A percentile compares a stretch with the other conserved stretches of the same genome.
phyloP scores from a whole-genome alignment of 2,329 filamentous ascomycete genomes.

The Botrytis paeoniae region DNA sequence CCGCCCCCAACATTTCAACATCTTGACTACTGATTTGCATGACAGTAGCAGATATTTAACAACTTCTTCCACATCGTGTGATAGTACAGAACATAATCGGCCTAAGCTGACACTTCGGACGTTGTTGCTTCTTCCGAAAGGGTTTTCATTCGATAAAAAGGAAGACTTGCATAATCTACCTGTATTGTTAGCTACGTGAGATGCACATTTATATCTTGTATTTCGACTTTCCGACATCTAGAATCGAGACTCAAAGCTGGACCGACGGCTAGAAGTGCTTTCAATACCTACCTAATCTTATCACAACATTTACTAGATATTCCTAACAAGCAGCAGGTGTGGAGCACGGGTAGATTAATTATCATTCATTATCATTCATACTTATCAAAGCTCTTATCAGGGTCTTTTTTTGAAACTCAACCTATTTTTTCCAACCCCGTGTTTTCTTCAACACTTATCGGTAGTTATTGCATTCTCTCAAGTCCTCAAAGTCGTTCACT shows the following conservation, averaged over 20 bases:
- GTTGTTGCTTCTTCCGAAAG: no score
- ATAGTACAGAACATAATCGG: not conserved
- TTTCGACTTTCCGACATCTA: not conserved
- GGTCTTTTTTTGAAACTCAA: no score
- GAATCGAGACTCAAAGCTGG: not conserved
- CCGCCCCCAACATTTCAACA: not conserved
- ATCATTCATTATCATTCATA: not conserved
- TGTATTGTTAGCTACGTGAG: not conserved
- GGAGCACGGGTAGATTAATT: constrained; percentile 2
- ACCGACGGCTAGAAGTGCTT: not conserved
- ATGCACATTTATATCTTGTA: not conserved
- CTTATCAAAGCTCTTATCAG: constrained; percentile 6
- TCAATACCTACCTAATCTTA: not conserved
- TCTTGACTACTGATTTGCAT: not conserved
- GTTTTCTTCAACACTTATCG: not conserved
- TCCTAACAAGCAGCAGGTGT: not conserved
- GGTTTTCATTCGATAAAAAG: no score
- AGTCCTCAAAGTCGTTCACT: not conserved
- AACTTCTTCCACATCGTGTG: not conserved
- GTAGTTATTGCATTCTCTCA: not conserved
- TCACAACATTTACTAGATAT: not conserved
- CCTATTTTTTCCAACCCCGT: not conserved
- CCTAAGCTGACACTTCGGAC: not conserved
- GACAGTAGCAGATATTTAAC: not conserved
- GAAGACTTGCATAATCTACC: not conserved